Conservation (phyloP, 441 rosid species). For the Populus hybrid region DNA sequence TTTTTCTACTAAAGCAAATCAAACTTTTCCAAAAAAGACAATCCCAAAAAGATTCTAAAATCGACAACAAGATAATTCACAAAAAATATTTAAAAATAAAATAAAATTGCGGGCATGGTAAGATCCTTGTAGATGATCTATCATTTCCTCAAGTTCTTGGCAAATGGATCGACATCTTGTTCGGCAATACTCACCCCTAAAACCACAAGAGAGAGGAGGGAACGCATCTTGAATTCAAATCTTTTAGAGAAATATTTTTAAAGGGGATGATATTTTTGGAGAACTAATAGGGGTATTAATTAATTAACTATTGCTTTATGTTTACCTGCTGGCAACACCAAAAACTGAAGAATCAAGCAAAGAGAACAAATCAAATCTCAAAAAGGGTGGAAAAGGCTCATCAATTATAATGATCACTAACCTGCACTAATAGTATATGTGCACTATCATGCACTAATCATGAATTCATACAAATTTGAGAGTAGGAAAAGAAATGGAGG, state of each 20-base stretch:
- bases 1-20: constrained; percentile 14
- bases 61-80: not conserved
- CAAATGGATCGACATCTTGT: too few species aligned
- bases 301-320: not conserved
- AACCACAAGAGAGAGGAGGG: not conserved
- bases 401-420: not conserved
- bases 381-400: constrained; percentile 6
- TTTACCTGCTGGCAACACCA: constrained; percentile 1
- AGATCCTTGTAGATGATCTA: too few species aligned
- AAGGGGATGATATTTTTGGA: not conserved
- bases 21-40: constrained; percentile 17
- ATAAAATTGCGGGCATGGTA: not conserved
- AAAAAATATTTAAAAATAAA: not conserved
- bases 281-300: not conserved
- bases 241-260: too few species aligned
- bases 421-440: not conserved
- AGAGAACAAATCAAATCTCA: not conserved
- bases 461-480: constrained; percentile 23
- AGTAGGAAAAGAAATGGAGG: not conserved
- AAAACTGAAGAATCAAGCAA: not conserved
- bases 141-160: too few species aligned
- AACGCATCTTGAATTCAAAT: not conserved
- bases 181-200: too few species aligned
- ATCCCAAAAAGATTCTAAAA: constrained; percentile 9
- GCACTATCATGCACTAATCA: constrained; percentile 4